A percentile compares a stretch with the other conserved stretches of the same genome.
These are phyloP conservation scores for Rhizoclosmatium sp. DNA, from an alignment of 192 early-diverging fungal genomes.

Conservation along the genomic window DNA sequence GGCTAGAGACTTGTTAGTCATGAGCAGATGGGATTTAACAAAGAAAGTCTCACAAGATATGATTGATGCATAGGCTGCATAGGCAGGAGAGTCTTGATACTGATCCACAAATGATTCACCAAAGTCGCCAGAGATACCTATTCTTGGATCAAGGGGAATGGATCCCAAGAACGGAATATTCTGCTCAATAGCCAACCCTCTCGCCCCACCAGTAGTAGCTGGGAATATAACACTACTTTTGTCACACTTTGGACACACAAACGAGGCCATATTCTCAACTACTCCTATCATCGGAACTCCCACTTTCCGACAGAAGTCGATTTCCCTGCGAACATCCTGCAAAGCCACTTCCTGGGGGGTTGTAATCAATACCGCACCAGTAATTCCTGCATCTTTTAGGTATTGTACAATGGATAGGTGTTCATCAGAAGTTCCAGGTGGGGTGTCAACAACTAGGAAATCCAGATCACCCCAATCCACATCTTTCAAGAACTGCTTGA, in stretches of 20 bases:
- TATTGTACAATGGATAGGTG: conserved; percentile 94
- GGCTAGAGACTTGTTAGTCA: not conserved
- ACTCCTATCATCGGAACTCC: conserved; percentile 57
- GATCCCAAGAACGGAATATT: conserved; percentile 87
- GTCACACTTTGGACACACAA: conserved; percentile 59
- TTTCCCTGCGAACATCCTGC: conserved; percentile 66
- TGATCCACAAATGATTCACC: conserved; percentile 91
- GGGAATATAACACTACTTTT: conserved; percentile 93
- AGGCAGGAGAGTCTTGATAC: conserved; percentile 87
- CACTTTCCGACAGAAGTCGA: conserved; percentile 66
- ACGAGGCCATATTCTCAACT: conserved; percentile 65
- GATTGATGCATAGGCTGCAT: conserved; percentile 50
- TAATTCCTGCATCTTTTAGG: conserved; percentile 73
- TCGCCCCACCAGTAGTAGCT: conserved; percentile 79
- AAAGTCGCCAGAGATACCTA: conserved; percentile 80
- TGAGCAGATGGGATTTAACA: not conserved
- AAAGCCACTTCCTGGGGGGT: conserved; percentile 86
- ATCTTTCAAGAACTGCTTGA: conserved; percentile 95
- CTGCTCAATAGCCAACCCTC: conserved; percentile 87
- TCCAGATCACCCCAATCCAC: conserved; percentile 97
- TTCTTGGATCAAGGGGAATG: conserved; percentile 90
- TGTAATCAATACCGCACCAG: conserved; percentile 94
- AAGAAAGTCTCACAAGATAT: not conserved
- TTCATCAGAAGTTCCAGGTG: conserved; percentile 98
- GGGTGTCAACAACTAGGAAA: conserved; percentile 95